Evolutionary conservation across 177 flowering plant genomes (phyloP), one percentile per base, ranked within the genome.

Genomic region (Telopea speciosissima): DNA sequence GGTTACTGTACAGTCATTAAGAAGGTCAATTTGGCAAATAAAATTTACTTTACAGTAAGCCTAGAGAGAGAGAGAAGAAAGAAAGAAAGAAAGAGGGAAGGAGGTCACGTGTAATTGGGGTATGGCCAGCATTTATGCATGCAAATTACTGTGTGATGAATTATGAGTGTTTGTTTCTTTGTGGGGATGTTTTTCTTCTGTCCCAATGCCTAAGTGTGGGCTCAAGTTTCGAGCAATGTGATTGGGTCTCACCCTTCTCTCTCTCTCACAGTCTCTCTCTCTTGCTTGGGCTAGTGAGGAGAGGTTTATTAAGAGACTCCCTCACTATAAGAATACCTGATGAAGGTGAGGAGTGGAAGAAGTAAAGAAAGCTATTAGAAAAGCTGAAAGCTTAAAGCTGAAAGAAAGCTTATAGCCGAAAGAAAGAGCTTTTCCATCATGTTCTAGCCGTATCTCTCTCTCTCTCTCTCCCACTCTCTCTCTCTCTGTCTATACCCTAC

Each of bases 81-180:
- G 12, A 14, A 7, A 24, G 68, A 19, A 36, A 72, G 66, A 36
- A 59, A 28, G 75, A 66, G 66, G 26, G 61, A 71, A 71, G 28
- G 68, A 58, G 78, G 79, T 82, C 83, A 78, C 85, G 80, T 82
- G 85, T 73, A 73, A 31, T 40, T 73, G 44, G 76, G 76, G 68
- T 52, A 36, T 24, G 77, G 79, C 77, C 69, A 73, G 73, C 74
- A 76, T 81, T 71, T 81, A 73, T 82, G 85, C 88, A 84, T 83
- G 88, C 78, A 82, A 78, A 76, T 80, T 76, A 85, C 86, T 70
- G 81, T 82, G 66, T 28, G 73, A 71, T 83, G 83, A 84, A 80
- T 87, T 78, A 83, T 85, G 84, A 81, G 79, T 74, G 66, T 74
- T 84, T 85, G 85, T 81, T 79, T 82, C 77, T 74, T 79, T 76